phyloP scores from a whole-genome alignment of 1,284 basidiomycete genomes.

The Abortiporus biennis region DNA sequence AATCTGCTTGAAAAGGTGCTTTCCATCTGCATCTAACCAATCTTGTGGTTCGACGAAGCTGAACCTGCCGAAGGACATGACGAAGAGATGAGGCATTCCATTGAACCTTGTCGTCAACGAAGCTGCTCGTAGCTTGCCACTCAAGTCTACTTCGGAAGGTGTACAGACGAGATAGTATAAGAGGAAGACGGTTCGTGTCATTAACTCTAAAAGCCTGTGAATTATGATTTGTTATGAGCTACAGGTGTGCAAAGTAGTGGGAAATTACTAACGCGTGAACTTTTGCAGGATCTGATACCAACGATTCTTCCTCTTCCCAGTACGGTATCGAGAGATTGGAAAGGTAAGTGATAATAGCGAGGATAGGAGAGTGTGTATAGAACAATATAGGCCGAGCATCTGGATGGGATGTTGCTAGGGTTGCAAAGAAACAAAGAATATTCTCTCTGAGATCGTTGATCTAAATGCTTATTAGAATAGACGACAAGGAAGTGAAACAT shows the following conservation, averaged over 20 bases:
- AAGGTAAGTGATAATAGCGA: conserved; percentile 53
- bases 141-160: conserved; percentile 35
- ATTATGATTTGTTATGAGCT: not conserved
- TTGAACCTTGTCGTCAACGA: conserved; percentile 50
- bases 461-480: not conserved
- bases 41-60: conserved; percentile 66
- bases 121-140: conserved; percentile 49
- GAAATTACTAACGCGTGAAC: conserved; percentile 31
- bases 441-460: conserved; percentile 29
- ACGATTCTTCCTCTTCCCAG: conserved; percentile 59
- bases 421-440: conserved; percentile 51
- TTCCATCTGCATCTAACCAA: conserved; percentile 44
- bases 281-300: conserved; percentile 31
- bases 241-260: not conserved
- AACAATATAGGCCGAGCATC: conserved; percentile 45
- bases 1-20: conserved; percentile 39
- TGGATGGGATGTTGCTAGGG: conserved; percentile 45
- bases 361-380: conserved; percentile 49
- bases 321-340: conserved; percentile 44
- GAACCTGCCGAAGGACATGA: conserved; percentile 69
- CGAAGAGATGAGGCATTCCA: conserved; percentile 71
- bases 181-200: conserved; percentile 48
- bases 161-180: conserved; percentile 54
- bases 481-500: conserved; percentile 7
- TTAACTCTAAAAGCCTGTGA: conserved; percentile 40